Conservation (phyloP, 192 early-diverging fungal genomes). For the Coemansia sp. region DNA sequence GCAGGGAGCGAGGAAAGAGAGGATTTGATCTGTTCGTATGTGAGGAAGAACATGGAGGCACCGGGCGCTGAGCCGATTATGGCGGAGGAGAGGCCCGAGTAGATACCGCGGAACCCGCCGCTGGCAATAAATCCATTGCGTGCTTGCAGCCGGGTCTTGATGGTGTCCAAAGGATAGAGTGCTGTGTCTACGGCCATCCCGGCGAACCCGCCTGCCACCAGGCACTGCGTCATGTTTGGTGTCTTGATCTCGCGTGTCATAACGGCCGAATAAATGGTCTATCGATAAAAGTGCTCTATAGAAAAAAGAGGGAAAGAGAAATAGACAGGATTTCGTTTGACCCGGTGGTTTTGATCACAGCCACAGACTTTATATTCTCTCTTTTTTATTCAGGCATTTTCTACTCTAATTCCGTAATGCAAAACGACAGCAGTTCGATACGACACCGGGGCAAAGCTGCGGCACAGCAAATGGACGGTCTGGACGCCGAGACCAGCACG, state of each 20-base stretch:
- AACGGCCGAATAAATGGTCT: too few relatives aligned
- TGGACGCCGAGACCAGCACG: constrained; percentile 10
- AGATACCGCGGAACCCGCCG: constrained; percentile 89
- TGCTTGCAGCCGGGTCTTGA: constrained; percentile 94
- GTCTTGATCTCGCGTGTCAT: constrained; percentile 6
- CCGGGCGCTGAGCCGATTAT: constrained; percentile 91
- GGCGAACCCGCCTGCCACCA: constrained; percentile 81
- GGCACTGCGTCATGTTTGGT: constrained; percentile 55
- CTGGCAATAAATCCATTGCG: constrained; percentile 77
- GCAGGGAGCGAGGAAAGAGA: constrained; percentile 8
- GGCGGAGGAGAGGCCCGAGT: constrained; percentile 85
- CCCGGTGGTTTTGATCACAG: too few relatives aligned
- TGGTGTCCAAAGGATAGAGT: constrained; percentile 94
- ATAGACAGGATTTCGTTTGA: too few relatives aligned
- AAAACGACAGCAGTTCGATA: not conserved
- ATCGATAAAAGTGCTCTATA: not conserved
- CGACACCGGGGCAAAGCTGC: not conserved
- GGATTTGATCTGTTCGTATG: constrained; percentile 82
- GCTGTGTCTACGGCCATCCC: constrained; percentile 92
- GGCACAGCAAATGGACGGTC: not conserved
- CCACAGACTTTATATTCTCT: too few relatives aligned
- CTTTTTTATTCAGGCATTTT: too few relatives aligned
- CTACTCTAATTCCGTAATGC: too few relatives aligned
- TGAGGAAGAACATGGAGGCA: constrained; percentile 88
- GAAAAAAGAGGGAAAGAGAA: not conserved